Conservation (phyloP, 768 basidiomycete species). For the Jaapia argillacea region DNA sequence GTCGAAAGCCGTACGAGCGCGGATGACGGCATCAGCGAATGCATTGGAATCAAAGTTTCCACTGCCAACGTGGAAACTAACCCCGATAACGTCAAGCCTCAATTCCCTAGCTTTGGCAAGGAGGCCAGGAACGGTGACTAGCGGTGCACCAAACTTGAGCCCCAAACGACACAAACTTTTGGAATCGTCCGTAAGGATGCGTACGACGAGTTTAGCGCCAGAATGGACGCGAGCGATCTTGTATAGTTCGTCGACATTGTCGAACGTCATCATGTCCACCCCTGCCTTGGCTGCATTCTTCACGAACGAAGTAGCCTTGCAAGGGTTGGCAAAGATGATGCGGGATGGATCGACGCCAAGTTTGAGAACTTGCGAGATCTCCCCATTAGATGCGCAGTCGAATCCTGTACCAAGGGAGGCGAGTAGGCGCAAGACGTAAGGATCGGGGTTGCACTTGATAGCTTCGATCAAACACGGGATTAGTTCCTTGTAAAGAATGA, state of each 20-base stretch:
- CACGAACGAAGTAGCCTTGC: conserved; percentile 93
- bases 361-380: conserved; percentile 73
- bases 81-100: conserved; percentile 78
- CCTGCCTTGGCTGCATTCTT: conserved; percentile 70
- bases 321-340: conserved; percentile 97
- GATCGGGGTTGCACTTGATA: conserved; percentile 98
- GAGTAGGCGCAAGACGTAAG: conserved; percentile 84
- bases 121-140: conserved; percentile 69
- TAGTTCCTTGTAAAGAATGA: conserved; percentile 16
- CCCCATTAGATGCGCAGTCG: conserved; percentile 94
- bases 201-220: conserved; percentile 75
- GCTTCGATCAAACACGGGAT: conserved; percentile 35
- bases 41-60: conserved; percentile 91
- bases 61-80: conserved; percentile 96
- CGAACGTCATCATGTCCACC: conserved; percentile 95
- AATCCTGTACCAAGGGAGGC: conserved; percentile 88
- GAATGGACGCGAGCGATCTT: conserved; percentile 83
- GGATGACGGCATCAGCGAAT: conserved; percentile 82
- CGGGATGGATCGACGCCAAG: conserved; percentile 67
- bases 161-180: conserved; percentile 91
- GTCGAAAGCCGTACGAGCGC: conserved; percentile 77
- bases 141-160: conserved; percentile 92
- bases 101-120: conserved; percentile 74
- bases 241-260: conserved; percentile 92
- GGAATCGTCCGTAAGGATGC: conserved; percentile 97